A percentile compares a stretch with the other conserved stretches of the same genome.
Evolutionary conservation across 2,329 filamentous ascomycete genomes (phyloP).

Genomic region (Blastomyces silverae): DNA sequence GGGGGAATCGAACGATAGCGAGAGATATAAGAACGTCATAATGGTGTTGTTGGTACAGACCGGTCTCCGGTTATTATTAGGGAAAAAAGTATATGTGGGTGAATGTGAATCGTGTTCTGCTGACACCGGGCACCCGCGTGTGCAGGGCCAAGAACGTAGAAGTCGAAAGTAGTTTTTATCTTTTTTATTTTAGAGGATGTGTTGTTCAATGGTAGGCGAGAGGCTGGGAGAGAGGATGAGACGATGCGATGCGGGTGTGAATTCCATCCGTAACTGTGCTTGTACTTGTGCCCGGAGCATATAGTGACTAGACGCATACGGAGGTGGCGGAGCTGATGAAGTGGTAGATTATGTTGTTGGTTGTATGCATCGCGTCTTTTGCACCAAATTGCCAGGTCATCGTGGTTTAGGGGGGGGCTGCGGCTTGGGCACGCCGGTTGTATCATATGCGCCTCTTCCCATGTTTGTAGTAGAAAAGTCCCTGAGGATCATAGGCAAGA

Average conservation of each 20-base stretch:
- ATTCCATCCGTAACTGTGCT: background rate
- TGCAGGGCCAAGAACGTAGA: slow-evolving; percentile 5
- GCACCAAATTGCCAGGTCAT: slow-evolving; percentile 19
- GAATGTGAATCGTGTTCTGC: background rate
- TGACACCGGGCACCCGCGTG: background rate
- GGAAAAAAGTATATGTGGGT: slow-evolving; percentile 7
- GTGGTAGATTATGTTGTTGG: background rate
- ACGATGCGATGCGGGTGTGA: background rate
- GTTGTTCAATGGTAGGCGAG: background rate
- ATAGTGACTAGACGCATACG: background rate
- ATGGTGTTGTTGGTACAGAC: slow-evolving; percentile 13
- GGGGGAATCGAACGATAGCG: slow-evolving; percentile 1
- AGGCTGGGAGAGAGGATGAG: slow-evolving; percentile 1
- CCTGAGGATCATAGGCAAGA: slow-evolving; percentile 37
- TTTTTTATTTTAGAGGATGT: background rate
- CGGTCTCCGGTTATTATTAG: slow-evolving; percentile 10
- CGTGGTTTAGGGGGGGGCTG: slow-evolving; percentile 40
- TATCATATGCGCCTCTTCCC: slow-evolving; percentile 48
- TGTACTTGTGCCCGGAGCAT: background rate
- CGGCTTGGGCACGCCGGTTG: slow-evolving; percentile 47
- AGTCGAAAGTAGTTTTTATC: background rate
- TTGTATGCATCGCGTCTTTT: slow-evolving; percentile 14
- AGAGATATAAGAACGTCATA: slow-evolving; percentile 8
- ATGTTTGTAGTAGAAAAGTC: slow-evolving; percentile 42
- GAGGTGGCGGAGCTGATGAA: background rate